These are phyloP conservation scores for Phytophthora citrophthora DNA, from an alignment of 352 stramenopile genomes.

Conservation along the genomic window DNA sequence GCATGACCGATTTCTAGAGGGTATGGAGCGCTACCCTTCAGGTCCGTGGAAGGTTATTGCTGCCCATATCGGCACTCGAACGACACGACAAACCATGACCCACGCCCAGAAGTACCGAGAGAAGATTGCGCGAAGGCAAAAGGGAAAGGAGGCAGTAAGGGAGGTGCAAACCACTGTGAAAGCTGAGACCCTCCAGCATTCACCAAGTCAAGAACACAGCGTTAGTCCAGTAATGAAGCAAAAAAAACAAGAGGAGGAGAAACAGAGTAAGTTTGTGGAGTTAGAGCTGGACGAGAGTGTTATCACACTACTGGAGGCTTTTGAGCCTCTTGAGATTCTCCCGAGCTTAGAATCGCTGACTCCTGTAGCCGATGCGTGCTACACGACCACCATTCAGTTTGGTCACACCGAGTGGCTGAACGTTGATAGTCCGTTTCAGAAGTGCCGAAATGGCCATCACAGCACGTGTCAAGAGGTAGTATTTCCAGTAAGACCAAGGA, in stretches of 20 bases:
- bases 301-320: constrained; percentile 34
- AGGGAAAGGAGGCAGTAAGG: constrained; percentile 19
- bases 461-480: constrained; percentile 35
- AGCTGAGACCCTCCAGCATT: neutral
- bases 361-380: constrained; percentile 5
- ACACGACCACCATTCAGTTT: constrained; percentile 4
- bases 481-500: constrained; percentile 34
- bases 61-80: constrained; percentile 50
- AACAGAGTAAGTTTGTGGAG: constrained; percentile 19
- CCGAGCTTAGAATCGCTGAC: neutral
- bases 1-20: constrained; percentile 39
- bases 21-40: constrained; percentile 37
- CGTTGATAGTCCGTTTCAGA: constrained; percentile 22
- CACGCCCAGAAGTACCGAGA: constrained; percentile 55
- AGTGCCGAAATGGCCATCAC: constrained; percentile 21
- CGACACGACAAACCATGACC: constrained; percentile 53
- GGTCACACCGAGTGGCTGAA: constrained; percentile 11
- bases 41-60: constrained; percentile 46
- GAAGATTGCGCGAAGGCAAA: constrained; percentile 48
- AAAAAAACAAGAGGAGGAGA: neutral
- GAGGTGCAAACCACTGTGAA: neutral
- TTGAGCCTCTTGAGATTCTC: constrained; percentile 28
- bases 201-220: neutral
- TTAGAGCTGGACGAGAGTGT: constrained; percentile 34
- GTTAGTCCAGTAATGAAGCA: neutral